Evolutionary conservation across 129 eudicot genomes (phyloP).

Genomic region (Tagetes patula): DNA sequence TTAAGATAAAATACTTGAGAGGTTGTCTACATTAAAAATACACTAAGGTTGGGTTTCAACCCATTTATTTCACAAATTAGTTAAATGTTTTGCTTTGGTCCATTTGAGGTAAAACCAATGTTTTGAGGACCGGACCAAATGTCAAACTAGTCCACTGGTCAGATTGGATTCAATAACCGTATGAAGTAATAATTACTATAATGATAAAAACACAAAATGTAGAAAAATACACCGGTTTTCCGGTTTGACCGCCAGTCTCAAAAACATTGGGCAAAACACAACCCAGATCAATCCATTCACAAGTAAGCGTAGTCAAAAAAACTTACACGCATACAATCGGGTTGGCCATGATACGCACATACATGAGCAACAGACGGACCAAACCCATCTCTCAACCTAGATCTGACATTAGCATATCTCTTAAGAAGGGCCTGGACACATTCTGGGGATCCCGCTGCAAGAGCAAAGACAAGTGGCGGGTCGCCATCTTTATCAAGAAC

Average conservation of each 20-base stretch:
- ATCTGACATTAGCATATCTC: slow-evolving; percentile 82
- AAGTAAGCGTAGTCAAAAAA: slow-evolving; percentile 13
- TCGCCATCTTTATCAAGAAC: slow-evolving; percentile 96
- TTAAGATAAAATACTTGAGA: neutral
- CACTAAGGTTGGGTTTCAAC: neutral
- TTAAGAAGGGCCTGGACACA: slow-evolving; percentile 90
- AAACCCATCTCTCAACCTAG: slow-evolving; percentile 87
- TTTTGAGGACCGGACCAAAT: too few species aligned
- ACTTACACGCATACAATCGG: slow-evolving; percentile 99
- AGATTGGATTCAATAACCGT: too few species aligned
- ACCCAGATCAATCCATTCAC: neutral
- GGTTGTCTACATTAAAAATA: neutral
- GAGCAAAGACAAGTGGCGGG: slow-evolving; percentile 97
- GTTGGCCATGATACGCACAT: slow-evolving; percentile 99
- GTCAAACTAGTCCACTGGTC: too few species aligned
- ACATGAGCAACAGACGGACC: slow-evolving; percentile 99
- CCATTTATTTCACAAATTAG: neutral
- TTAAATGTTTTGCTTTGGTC: neutral
- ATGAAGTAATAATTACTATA: too few species aligned
- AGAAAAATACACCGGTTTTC: too few species aligned
- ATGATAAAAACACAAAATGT: too few species aligned
- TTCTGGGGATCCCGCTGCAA: slow-evolving; percentile 99
- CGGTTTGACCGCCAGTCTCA: too few species aligned
- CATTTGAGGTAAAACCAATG: neutral
- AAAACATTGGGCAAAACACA: neutral